phyloP scores from a whole-genome alignment of 2,329 filamentous ascomycete species.

The Colletotrichum sp. region DNA sequence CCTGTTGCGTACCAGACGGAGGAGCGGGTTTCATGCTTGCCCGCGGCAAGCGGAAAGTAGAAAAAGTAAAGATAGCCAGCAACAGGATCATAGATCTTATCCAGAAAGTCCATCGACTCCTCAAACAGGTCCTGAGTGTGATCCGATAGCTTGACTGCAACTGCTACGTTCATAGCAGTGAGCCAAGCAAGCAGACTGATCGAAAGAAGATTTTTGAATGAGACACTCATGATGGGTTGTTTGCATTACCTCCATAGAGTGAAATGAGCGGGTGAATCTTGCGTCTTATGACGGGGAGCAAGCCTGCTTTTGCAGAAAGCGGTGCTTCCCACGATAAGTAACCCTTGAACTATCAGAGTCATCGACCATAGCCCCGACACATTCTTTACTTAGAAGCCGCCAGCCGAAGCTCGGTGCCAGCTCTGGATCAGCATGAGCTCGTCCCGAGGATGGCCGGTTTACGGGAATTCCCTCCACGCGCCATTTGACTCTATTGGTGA shows the following conservation, averaged over 20 bases:
- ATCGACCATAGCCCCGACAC: background rate
- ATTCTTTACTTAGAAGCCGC: background rate
- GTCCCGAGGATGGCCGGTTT: too few species aligned
- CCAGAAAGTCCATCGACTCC: slow-evolving; percentile 59
- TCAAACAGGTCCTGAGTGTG: slow-evolving; percentile 44
- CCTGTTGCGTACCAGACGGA: slow-evolving; percentile 65
- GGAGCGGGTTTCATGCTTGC: slow-evolving; percentile 60
- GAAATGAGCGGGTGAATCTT: background rate
- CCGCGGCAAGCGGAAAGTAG: slow-evolving; percentile 40
- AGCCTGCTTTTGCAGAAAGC: background rate
- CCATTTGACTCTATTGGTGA: too few species aligned
- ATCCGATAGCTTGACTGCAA: slow-evolving; percentile 1
- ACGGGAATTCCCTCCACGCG: too few species aligned
- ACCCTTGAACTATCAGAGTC: background rate
- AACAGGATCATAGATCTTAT: slow-evolving; percentile 55
- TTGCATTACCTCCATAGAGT: background rate
- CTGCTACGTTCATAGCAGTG: background rate
- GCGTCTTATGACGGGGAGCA: background rate
- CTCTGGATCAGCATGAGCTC: too few species aligned
- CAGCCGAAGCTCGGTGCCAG: background rate
- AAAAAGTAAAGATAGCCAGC: slow-evolving; percentile 59
- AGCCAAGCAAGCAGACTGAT: background rate
- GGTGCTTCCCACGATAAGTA: background rate
- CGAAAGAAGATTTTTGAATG: background rate
- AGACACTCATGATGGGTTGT: background rate